Evolutionary conservation across 1,139 yeast genomes (phyloP).

Genomic region (Trichomonascaceae sp.): DNA sequence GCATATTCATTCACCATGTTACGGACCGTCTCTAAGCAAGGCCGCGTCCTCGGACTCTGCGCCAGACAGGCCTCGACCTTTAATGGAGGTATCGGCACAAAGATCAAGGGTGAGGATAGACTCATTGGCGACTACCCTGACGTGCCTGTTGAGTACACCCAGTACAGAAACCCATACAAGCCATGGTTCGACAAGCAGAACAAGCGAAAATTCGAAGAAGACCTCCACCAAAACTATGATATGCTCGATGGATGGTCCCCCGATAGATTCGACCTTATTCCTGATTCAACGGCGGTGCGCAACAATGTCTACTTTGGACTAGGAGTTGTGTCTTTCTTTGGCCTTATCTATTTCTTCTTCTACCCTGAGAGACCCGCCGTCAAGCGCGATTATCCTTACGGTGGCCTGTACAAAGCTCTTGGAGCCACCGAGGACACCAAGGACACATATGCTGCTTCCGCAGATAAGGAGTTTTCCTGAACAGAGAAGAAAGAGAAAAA

Average conservation of each 20-base stretch:
- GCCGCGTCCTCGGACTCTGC: no score
- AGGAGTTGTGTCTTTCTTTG: constrained; percentile 41
- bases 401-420: constrained; percentile 60
- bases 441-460: constrained; percentile 19
- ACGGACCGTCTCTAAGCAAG: no score
- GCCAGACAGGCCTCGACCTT: background rate
- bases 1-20: no score
- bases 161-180: constrained; percentile 54
- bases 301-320: constrained; percentile 41
- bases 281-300: constrained; percentile 48
- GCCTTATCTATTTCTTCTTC: constrained; percentile 40
- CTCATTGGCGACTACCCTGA: constrained; percentile 37
- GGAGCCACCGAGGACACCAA: constrained; percentile 39
- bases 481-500: constrained; percentile 3
- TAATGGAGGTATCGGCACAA: background rate
- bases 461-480: constrained; percentile 9
- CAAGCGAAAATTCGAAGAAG: constrained; percentile 67
- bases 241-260: constrained; percentile 80
- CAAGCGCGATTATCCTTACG: constrained; percentile 64
- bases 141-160: constrained; percentile 35
- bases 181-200: constrained; percentile 74
- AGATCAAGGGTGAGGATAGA: background rate
- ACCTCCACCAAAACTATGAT: constrained; percentile 59
- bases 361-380: constrained; percentile 68
- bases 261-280: constrained; percentile 51